Conservation (phyloP, 768 basidiomycete species). For the Termitomyces eurrhizus region DNA sequence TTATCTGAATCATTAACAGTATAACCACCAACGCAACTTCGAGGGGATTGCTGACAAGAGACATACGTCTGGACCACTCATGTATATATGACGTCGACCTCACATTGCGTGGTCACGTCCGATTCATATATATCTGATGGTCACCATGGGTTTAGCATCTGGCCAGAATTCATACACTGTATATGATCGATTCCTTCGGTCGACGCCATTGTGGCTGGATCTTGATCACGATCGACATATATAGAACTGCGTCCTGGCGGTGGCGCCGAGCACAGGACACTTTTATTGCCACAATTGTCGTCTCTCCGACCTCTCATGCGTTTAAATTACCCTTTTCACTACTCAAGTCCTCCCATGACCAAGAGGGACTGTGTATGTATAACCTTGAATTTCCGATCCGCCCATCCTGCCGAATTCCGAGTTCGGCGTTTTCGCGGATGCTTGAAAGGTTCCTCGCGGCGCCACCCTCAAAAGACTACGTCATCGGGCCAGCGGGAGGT, state of each 20-base stretch:
- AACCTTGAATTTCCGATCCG: slow-evolving; percentile 27
- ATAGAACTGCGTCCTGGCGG: background rate
- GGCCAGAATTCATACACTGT: slow-evolving; percentile 14
- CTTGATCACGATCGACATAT: background rate
- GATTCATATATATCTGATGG: slow-evolving; percentile 12
- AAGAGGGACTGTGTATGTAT: slow-evolving; percentile 17
- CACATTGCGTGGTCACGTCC: slow-evolving; percentile 19
- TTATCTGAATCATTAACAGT: background rate
- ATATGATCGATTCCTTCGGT: background rate
- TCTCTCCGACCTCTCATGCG: slow-evolving; percentile 14
- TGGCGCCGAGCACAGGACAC: background rate
- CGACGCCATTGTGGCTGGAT: background rate
- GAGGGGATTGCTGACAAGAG: slow-evolving; percentile 11
- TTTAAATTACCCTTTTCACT: slow-evolving; percentile 19
- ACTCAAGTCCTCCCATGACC: background rate
- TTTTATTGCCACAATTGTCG: background rate
- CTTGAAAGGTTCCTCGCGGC: slow-evolving; percentile 13
- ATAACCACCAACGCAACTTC: slow-evolving; percentile 8
- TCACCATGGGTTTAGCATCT: slow-evolving; percentile 20
- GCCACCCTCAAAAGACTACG: slow-evolving; percentile 6
- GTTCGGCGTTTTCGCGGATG: slow-evolving; percentile 21
- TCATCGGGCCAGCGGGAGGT: slow-evolving; percentile 7
- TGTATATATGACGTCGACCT: slow-evolving; percentile 11
- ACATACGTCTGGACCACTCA: slow-evolving; percentile 19
- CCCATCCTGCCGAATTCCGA: slow-evolving; percentile 28